Percentiles rank a stretch among this genome's conserved stretches.
These are phyloP conservation scores for Globisporangium canariense DNA, from an alignment of 352 stramenopile species.

Conservation along the genomic window DNA sequence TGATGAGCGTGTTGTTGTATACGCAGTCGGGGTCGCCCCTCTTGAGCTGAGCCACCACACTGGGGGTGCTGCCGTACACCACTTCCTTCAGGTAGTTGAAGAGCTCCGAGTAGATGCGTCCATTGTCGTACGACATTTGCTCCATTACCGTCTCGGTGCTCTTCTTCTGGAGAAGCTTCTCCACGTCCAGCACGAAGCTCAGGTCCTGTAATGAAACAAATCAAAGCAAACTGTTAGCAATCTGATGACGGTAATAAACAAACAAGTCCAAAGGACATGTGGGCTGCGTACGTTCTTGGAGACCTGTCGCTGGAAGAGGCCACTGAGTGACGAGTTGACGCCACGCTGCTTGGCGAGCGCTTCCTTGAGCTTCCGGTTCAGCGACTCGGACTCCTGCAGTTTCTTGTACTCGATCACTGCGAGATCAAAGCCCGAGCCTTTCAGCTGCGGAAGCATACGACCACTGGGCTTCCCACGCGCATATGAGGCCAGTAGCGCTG, in stretches of 20 bases:
- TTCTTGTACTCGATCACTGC: constrained; percentile 10
- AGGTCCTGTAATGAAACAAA: constrained; percentile 9
- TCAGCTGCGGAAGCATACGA: not conserved
- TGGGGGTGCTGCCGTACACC: not conserved
- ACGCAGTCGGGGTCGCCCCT: not conserved
- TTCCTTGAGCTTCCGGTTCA: constrained; percentile 12
- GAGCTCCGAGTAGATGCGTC: not conserved
- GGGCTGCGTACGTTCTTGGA: constrained; percentile 10
- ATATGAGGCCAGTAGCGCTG: not conserved
- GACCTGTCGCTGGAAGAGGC: constrained; percentile 10
- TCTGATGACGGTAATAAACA: not conserved
- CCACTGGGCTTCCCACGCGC: not conserved
- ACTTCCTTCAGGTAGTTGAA: constrained; percentile 4
- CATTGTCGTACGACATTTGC: not conserved
- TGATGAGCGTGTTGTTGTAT: constrained; percentile 6
- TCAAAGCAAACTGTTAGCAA: not conserved
- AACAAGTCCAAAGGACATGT: not conserved
- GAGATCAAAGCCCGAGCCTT: not conserved
- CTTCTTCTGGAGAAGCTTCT: constrained; percentile 6
- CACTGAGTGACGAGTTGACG: constrained; percentile 9
- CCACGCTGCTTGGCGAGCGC: constrained; percentile 8
- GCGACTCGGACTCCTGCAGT: constrained; percentile 7
- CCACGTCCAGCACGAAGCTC: constrained; percentile 7
- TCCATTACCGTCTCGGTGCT: not conserved
- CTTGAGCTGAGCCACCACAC: not conserved